Conservation (phyloP, 805 yeast genomes). For the Zygosaccharomyces rouxii region DNA sequence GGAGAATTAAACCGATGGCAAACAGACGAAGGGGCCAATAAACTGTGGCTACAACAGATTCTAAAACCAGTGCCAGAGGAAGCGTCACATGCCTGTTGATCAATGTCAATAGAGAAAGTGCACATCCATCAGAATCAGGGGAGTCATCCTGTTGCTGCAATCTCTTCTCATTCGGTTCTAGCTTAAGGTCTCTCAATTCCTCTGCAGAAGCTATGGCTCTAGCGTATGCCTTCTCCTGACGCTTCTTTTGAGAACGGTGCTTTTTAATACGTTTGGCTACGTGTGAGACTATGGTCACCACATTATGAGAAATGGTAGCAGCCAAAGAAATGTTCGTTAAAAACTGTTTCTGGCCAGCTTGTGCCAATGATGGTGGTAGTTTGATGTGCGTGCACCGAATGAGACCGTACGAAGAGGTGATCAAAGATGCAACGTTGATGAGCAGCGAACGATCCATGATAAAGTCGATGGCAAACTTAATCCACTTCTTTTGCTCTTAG, state of each 20-base stretch:
- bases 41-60: slow-evolving; percentile 54
- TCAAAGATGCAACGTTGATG: slow-evolving; percentile 20
- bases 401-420: slow-evolving; percentile 30
- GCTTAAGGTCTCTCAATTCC: neutral
- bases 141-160: neutral
- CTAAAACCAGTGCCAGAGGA: slow-evolving; percentile 54
- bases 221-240: neutral
- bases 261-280: slow-evolving; percentile 11
- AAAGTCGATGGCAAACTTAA: neutral
- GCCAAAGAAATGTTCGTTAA: slow-evolving; percentile 61
- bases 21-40: slow-evolving; percentile 68
- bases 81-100: slow-evolving; percentile 31
- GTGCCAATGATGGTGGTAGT: slow-evolving; percentile 47
- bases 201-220: slow-evolving; percentile 13
- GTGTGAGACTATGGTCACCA: slow-evolving; percentile 40
- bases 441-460: slow-evolving; percentile 12
- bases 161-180: neutral
- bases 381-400: slow-evolving; percentile 23
- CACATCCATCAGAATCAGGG: neutral
- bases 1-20: slow-evolving; percentile 45
- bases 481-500: neutral
- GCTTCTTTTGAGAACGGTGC: neutral
- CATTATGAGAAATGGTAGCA: slow-evolving; percentile 43
- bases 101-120: slow-evolving; percentile 27
- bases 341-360: slow-evolving; percentile 70